Evolutionary conservation across 768 basidiomycete species (phyloP), one percentile per base, ranked within the genome.

Genomic region (Suillus decipiens): DNA sequence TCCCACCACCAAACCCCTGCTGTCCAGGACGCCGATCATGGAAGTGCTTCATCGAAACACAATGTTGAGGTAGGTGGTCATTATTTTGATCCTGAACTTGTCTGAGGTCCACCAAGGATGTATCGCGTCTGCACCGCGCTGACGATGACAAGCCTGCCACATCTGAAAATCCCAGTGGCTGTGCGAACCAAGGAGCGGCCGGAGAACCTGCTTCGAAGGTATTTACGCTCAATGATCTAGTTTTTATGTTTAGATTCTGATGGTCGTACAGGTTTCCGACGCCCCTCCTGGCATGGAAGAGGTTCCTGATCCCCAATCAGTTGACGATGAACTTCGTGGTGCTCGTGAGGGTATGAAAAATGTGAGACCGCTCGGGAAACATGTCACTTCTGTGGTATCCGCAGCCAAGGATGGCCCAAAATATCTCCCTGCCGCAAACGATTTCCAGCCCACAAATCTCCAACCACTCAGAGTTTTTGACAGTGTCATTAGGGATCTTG

Each of bases 391-490:
- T 28, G 28, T 28, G 1, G 28, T 6, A 5, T 48, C 47, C 47
- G 12, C 47, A 24, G 12, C 12, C 22, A 12, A 14, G 3, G 17
- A 50, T 10, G 28, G 15, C 15, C 8, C 3, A 31, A 2, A 17
- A 4, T 6, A 17, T 17, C 48, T 50, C 28, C 8, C 7, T 50
- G 15, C 15, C 3, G 15, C 15, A 54, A 22, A 61, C 34, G 5
- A 31, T 3, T 53, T 61, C 55, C 34, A 61, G 34, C 14, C 33
- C n/a, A 61, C 61, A 42, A 57, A 59, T 43, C 39, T 62, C 3
- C 55, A 59, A 56, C 61, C 61, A 15, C 61, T 62, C n/a, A 62
- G 3, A 8, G 33, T 43, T n/a, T 62, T 62, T 28, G 39, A 58
- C 5, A n/a, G 54, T n/a, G 61, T 28, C n/a, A 39, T 43, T 10